phyloP scores from a whole-genome alignment of 257 asterid genomes.

The Marsdenia floribunda region DNA sequence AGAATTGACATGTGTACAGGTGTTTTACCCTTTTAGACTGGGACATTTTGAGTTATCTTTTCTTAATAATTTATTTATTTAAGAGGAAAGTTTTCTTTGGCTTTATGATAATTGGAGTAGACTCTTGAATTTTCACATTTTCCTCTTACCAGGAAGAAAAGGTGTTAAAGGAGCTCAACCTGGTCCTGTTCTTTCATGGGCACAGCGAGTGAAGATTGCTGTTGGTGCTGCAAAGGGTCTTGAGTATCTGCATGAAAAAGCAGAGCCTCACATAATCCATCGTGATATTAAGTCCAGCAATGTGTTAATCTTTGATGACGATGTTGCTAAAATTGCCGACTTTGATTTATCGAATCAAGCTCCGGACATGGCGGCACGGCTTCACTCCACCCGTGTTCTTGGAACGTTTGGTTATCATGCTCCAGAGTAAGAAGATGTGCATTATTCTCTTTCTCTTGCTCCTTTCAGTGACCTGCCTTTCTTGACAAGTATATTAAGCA shows the following conservation, averaged over 20 bases:
- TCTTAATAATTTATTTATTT: not conserved
- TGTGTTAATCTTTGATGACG: slow-evolving; percentile 70
- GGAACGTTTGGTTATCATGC: slow-evolving; percentile 96
- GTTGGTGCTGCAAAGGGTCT: slow-evolving; percentile 89
- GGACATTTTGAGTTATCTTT: not conserved
- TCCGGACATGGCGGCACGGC: slow-evolving; percentile 95
- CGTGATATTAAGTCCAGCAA: slow-evolving; percentile 93
- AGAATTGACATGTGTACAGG: not conserved
- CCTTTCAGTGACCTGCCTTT: not conserved
- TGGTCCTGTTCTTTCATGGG: slow-evolving; percentile 88
- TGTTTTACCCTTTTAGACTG: not conserved
- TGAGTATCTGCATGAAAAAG: slow-evolving; percentile 78
- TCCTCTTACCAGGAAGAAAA: slow-evolving; percentile 50
- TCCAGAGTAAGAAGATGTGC: slow-evolving; percentile 58
- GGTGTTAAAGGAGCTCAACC: slow-evolving; percentile 96
- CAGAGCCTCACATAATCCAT: slow-evolving; percentile 73
- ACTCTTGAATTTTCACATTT: not conserved
- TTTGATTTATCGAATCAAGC: slow-evolving; percentile 88
- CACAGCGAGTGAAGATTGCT: slow-evolving; percentile 81
- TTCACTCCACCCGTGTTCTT: slow-evolving; percentile 91
- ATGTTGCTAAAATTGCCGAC: slow-evolving; percentile 77
- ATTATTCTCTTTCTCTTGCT: not conserved
- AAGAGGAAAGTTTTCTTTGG: not conserved
- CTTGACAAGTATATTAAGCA: not conserved
- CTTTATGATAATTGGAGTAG: not conserved